Evolutionary conservation across 352 stramenopile genomes (phyloP), one percentile per base, ranked within the genome.

Genomic region (Globisporangium apiculatum): DNA sequence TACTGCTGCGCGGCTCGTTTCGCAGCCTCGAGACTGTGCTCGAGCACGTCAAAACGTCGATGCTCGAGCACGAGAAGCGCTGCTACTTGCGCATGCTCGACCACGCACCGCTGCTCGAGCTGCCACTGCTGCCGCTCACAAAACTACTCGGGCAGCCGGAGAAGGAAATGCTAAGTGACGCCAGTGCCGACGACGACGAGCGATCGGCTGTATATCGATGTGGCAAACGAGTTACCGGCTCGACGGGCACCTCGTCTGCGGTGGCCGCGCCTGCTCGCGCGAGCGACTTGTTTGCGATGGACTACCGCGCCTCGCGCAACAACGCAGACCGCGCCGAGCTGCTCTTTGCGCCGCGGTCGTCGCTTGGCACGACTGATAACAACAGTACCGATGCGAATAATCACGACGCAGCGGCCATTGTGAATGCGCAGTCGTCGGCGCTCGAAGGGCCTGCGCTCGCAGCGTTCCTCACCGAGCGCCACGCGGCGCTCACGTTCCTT

Each of bases 61-160:
- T 95, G 47, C n/a, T 73, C 15, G 69, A 79, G 43, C 78, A 94
- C 48, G 76, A 94, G 58, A 80, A 91, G 67, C 72, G 64, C 11
- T 91, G 81, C 46, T 95, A 91, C 61, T 37, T 94, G 31, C 75
- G 73, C 49, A 94, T 94, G 86, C 56, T 71, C 11, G 69, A 90
- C 14, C 71, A 83, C 42, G 64, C 70, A 12, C 57, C 68, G n/a
- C 52, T 91, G 35, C 66, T 51, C 51, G 71, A 53, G 14, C 64
- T 91, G 40, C 75, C 83, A 7, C 72, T 85, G 37, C 38, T 91
- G 14, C 62, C 67, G n/a, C 63, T 91, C n/a, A 64, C 60, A 17
- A 64, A 70, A 14, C 48, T 94, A 5, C 64, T 91, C 41, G 61
- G 66, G 46, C 48, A 43, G 6, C 8, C 7, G 35, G 24, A 57